phyloP scores from a whole-genome alignment of 2,329 filamentous ascomycete genomes.

The Epichloe sp. region DNA sequence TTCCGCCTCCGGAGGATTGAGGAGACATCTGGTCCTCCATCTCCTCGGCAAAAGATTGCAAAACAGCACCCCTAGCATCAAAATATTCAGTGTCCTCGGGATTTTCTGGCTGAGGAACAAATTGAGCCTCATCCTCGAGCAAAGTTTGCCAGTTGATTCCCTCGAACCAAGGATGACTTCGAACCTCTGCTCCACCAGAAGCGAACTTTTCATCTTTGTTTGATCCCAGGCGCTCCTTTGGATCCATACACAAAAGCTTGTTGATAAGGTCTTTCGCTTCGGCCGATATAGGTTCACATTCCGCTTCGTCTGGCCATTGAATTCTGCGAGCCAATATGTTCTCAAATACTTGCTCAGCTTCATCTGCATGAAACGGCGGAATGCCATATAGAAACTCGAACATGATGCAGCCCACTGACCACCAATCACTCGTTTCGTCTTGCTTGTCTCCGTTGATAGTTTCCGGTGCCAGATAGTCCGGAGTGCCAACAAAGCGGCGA shows the following conservation, averaged over 20 bases:
- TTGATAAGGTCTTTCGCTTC: constrained; percentile 95
- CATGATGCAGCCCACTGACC: constrained; percentile 96
- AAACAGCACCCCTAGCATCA: constrained; percentile 76
- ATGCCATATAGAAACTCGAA: constrained; percentile 93
- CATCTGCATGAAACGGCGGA: constrained; percentile 82
- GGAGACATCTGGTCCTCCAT: constrained; percentile 80
- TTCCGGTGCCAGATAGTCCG: constrained; percentile 92
- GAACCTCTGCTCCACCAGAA: constrained; percentile 83
- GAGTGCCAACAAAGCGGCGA: constrained; percentile 87
- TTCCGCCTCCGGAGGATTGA: constrained; percentile 51
- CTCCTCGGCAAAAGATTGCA: constrained; percentile 87
- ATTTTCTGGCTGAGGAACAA: constrained; percentile 83
- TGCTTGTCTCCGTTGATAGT: constrained; percentile 92
- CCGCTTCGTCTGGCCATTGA: constrained; percentile 77
- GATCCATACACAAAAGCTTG: constrained; percentile 74
- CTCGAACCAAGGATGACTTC: constrained; percentile 76
- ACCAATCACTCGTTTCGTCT: constrained; percentile 98
- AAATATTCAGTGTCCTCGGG: constrained; percentile 98
- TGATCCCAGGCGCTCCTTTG: constrained; percentile 67
- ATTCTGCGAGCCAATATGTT: constrained; percentile 87
- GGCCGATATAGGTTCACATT: constrained; percentile 59
- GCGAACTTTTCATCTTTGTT: constrained; percentile 73
- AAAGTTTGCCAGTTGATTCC: constrained; percentile 82
- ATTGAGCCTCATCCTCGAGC: constrained; percentile 90
- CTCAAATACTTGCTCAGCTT: constrained; percentile 89